A percentile compares a stretch with the other conserved stretches of the same genome.
Evolutionary conservation across 1,139 yeast species (phyloP).

Genomic region (Maudiozyma humilis): DNA sequence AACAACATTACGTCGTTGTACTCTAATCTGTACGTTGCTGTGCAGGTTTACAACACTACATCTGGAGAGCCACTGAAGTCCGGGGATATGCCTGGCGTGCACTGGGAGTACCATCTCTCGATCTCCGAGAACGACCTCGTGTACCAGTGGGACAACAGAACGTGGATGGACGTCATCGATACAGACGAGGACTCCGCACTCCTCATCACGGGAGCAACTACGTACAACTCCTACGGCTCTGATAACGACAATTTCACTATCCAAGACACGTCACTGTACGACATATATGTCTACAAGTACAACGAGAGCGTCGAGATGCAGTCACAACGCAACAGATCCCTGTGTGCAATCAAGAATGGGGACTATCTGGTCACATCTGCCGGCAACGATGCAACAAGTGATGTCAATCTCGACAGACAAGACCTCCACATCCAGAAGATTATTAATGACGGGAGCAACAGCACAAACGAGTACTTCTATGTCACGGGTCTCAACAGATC

Average conservation of each 20-base stretch:
- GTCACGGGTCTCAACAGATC: slow-evolving; percentile 54
- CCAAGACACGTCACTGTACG: slow-evolving; percentile 33
- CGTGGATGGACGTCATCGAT: slow-evolving; percentile 59
- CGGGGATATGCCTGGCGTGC: slow-evolving; percentile 34
- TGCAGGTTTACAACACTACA: slow-evolving; percentile 20
- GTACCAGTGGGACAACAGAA: slow-evolving; percentile 60
- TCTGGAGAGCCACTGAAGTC: slow-evolving; percentile 38
- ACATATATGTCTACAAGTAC: slow-evolving; percentile 41
- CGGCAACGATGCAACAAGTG: slow-evolving; percentile 13
- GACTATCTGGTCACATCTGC: slow-evolving; percentile 33
- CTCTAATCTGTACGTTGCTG: slow-evolving; percentile 40
- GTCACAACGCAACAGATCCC: slow-evolving; percentile 43
- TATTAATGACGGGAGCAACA: slow-evolving; percentile 40
- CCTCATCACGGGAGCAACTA: slow-evolving; percentile 49
- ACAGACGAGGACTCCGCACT: slow-evolving; percentile 66
- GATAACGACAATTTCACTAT: slow-evolving; percentile 27
- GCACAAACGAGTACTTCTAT: slow-evolving; percentile 51
- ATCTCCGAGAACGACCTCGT: slow-evolving; percentile 58
- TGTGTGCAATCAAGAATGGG: slow-evolving; percentile 59
- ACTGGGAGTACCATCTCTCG: slow-evolving; percentile 61
- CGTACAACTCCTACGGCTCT: slow-evolving; percentile 7
- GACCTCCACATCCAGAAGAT: slow-evolving; percentile 30
- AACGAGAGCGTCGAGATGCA: slow-evolving; percentile 36
- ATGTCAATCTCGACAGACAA: slow-evolving; percentile 10
- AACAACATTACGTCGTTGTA: slow-evolving; percentile 17